A percentile compares a stretch with the other conserved stretches of the same genome.
phyloP scores from a whole-genome alignment of 2,329 filamentous ascomycete genomes.

The Penicillium sp. region DNA sequence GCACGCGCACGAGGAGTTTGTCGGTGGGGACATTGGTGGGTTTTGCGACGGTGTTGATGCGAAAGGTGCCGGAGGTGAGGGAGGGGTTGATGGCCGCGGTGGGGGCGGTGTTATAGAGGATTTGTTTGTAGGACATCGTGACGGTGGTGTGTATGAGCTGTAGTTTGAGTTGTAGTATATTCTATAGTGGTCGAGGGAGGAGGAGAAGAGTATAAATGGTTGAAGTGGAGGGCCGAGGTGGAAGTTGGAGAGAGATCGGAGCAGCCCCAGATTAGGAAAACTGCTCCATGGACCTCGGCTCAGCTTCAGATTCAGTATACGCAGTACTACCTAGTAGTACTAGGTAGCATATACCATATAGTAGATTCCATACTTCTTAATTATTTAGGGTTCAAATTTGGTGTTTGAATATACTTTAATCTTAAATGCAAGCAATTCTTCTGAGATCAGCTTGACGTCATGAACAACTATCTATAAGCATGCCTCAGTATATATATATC shows the following conservation, averaged over 20 bases:
- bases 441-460: slow-evolving; percentile 28
- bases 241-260: slow-evolving; percentile 17
- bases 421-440: background rate
- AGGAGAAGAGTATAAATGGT: slow-evolving; percentile 1
- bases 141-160: background rate
- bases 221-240: slow-evolving; percentile 2
- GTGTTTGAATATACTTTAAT: too few species aligned
- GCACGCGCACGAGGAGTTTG: slow-evolving; percentile 62
- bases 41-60: slow-evolving; percentile 32
- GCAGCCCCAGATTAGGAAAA: slow-evolving; percentile 31
- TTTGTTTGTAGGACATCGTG: slow-evolving; percentile 39
- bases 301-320: too few species aligned
- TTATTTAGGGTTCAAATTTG: too few species aligned
- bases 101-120: slow-evolving; percentile 41
- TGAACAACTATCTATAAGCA: too few species aligned
- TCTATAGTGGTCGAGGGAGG: background rate
- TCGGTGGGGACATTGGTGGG: slow-evolving; percentile 49
- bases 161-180: slow-evolving; percentile 13
- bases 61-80: slow-evolving; percentile 40
- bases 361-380: background rate
- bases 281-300: slow-evolving; percentile 30
- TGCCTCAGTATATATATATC: too few species aligned
- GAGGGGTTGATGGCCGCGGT: slow-evolving; percentile 42
- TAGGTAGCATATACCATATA: background rate
- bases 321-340: too few species aligned